Base-by-base conservation (phyloP, 164 flowering plant species). In the Brasenia schreberi region DNA sequence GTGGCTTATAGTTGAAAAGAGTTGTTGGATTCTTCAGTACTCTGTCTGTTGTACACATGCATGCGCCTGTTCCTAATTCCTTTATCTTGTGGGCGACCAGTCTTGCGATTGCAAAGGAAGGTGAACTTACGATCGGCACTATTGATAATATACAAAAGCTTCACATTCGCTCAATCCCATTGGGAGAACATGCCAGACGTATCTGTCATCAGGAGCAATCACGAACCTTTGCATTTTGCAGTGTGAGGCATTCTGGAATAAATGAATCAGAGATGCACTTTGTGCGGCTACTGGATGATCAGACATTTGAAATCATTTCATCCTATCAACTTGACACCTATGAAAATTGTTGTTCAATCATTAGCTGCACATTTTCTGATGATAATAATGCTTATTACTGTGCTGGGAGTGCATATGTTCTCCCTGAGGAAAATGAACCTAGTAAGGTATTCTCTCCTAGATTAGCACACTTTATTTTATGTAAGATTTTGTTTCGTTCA, bases 71-170 rank as follows among this genome's bases (percentile, higher is more conserved):
- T 14, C 10, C 16, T 49, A 9, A 49, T 49, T 49, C 16, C 56
- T 49, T 49, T 49, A 33, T 33, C 4, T 49, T 49, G 12, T 16
- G 19, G 63, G 9, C 18, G 63, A 7, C 68, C 93, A 94, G 99
- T 79, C 96, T 94, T 74, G 97, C 99, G 4, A 89, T 94, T 75
- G 99, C 99, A 58, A 94, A 88, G 76, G 99, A 94, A 84, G 99
- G 96, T 49, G 97, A 94, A 69, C 93, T 94, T 69, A 85, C 97
- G 18, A 94, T 94, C 70, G 98, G 98, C 61, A 90, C 96, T 33
- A 94, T 94, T 65, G 98, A 94, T 81, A 97, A 94, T 72, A 94
- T 94, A 67, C 97, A 94, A 72, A 94, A 91, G 83, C 97, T 94
- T 74, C 99, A 94, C 71, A 94, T 94, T 60, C 99, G 99, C 43